These are phyloP conservation scores for Akanthomyces uredinophilus DNA, from an alignment of 2,329 filamentous ascomycete genomes.

Conservation along the genomic window DNA sequence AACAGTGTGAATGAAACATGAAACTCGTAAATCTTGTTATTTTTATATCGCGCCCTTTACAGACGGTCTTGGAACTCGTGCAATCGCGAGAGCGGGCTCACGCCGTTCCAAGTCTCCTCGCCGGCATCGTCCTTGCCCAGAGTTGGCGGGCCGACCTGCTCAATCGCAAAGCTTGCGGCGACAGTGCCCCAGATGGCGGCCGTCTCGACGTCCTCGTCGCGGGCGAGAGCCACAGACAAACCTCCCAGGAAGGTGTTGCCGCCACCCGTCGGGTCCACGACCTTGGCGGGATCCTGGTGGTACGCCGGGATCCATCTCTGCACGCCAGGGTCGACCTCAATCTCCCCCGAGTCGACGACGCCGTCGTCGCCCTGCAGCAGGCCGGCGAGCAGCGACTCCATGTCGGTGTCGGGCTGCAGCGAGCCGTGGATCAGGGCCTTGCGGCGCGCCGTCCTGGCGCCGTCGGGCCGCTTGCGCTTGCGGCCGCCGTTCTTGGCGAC, in stretches of 20 bases:
- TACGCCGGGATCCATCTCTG: constrained; percentile 76
- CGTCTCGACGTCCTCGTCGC: constrained; percentile 58
- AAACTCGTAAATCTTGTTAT: neutral
- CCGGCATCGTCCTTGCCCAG: constrained; percentile 42
- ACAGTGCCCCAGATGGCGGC: constrained; percentile 75
- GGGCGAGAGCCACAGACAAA: constrained; percentile 52
- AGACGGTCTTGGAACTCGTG: constrained; percentile 43
- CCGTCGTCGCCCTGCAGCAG: constrained; percentile 51
- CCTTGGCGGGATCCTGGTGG: constrained; percentile 49
- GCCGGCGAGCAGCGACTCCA: constrained; percentile 57
- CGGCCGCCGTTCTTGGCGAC: constrained; percentile 54
- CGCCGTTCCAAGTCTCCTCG: constrained; percentile 58
- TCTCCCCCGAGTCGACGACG: constrained; percentile 50
- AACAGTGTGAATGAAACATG: neutral
- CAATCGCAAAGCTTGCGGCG: constrained; percentile 87
- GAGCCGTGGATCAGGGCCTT: constrained; percentile 46
- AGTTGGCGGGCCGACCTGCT: constrained; percentile 80
- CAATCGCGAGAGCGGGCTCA: constrained; percentile 47
- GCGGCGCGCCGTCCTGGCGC: constrained; percentile 27
- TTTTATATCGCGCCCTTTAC: constrained; percentile 15
- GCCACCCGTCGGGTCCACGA: constrained; percentile 90
- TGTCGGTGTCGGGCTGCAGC: constrained; percentile 55
- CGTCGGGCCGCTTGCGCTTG: constrained; percentile 32
- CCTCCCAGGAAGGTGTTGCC: constrained; percentile 81
- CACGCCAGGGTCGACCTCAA: constrained; percentile 58